Evolutionary conservation across 2,329 filamentous ascomycete species (phyloP).

Genomic region (Colletotrichum sp.): DNA sequence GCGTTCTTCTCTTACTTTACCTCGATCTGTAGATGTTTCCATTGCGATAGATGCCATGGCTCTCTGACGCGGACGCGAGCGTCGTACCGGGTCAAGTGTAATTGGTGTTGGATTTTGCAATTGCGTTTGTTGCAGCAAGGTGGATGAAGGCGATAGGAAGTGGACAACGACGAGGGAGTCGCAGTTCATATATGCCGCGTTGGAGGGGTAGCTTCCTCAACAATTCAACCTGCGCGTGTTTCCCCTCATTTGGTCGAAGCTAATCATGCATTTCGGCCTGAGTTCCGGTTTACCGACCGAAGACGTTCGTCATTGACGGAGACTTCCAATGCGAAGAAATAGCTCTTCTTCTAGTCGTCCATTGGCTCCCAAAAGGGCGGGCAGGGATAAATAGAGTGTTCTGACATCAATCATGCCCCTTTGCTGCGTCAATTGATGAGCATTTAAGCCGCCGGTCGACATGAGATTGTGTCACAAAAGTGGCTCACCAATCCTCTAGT

Average conservation of each 20-base stretch:
- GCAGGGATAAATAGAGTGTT: background rate
- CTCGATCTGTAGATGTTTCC: conserved; percentile 44
- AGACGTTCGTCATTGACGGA: background rate
- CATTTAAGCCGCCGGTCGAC: background rate
- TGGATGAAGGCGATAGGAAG: background rate
- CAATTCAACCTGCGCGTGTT: background rate
- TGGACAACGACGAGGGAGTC: background rate
- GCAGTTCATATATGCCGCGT: background rate
- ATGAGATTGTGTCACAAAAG: background rate
- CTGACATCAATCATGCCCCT: background rate
- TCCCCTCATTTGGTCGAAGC: conserved; percentile 14
- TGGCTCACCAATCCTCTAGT: background rate
- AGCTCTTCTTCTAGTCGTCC: background rate
- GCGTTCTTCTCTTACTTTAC: conserved; percentile 51
- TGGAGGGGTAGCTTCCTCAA: background rate
- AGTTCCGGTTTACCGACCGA: background rate
- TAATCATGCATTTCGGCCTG: conserved; percentile 8
- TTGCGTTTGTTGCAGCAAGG: background rate
- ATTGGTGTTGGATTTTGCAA: background rate
- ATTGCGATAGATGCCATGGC: conserved; percentile 34
- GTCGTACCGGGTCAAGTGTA: conserved; percentile 2
- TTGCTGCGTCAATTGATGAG: background rate
- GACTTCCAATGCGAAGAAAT: background rate
- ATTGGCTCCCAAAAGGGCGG: background rate
- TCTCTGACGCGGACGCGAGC: conserved; percentile 23